These are phyloP conservation scores for Paspalum vaginatum DNA, from an alignment of 176 grass and related monocot genomes.

Conservation along the genomic window DNA sequence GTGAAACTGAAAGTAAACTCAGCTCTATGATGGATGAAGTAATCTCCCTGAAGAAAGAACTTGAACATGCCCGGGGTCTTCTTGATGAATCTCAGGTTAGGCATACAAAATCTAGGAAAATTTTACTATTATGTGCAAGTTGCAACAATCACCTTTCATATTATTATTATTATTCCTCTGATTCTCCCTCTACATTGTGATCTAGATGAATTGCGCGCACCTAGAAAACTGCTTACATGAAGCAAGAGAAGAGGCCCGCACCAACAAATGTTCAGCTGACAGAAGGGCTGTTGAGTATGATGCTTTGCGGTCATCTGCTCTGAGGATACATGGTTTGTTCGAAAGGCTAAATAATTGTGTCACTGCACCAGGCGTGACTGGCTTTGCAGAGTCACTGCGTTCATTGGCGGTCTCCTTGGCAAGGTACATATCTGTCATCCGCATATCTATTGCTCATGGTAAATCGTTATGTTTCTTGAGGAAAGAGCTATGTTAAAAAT, in stretches of 20 bases:
- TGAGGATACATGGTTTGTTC: constrained; percentile 87
- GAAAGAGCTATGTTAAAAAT: background rate
- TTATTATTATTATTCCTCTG: constrained; percentile 28
- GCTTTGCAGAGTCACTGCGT: constrained; percentile 78
- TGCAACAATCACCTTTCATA: constrained; percentile 13
- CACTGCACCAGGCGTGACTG: constrained; percentile 46
- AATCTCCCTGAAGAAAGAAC: constrained; percentile 69
- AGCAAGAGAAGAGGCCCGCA: constrained; percentile 91
- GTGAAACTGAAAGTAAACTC: constrained; percentile 77
- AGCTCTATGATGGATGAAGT: constrained; percentile 57
- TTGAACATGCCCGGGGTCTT: constrained; percentile 63
- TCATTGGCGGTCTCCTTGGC: constrained; percentile 80
- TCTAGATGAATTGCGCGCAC: constrained; percentile 91
- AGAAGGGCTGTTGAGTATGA: constrained; percentile 94
- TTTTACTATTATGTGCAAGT: constrained; percentile 35
- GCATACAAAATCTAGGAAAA: constrained; percentile 17
- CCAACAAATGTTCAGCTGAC: constrained; percentile 92
- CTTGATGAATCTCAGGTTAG: constrained; percentile 98
- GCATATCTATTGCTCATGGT: background rate
- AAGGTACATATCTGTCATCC: constrained; percentile 45
- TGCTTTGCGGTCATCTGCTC: constrained; percentile 69
- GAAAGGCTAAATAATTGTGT: constrained; percentile 83
- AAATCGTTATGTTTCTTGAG: background rate
- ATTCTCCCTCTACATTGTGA: constrained; percentile 18
- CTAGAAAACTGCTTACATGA: constrained; percentile 94